Conservation (phyloP, 1,139 yeast genomes). For the Zygoascus meyerae region DNA sequence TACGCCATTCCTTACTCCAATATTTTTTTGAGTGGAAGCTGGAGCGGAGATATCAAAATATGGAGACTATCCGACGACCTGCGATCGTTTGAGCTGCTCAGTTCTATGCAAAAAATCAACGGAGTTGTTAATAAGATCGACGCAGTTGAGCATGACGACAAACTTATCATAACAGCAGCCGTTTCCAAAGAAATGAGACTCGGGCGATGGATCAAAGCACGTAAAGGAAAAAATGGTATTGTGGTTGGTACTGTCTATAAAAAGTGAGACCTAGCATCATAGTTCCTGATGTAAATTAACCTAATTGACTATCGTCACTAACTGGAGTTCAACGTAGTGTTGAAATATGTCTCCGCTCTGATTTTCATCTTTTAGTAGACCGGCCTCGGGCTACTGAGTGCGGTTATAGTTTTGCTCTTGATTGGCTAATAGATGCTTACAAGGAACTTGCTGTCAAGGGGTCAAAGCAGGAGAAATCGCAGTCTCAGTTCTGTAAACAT, state of each 20-base stretch:
- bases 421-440: no score
- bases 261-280: not conserved
- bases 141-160: constrained; percentile 50
- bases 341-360: no score
- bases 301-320: not conserved
- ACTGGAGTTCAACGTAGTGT: no score
- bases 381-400: no score
- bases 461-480: no score
- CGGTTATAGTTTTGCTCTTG: no score
- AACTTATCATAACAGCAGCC: constrained; percentile 56
- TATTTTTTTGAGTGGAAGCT: constrained; percentile 80
- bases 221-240: constrained; percentile 27
- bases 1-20: constrained; percentile 88
- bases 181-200: constrained; percentile 79
- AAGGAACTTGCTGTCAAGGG: no score
- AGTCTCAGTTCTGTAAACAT: no score
- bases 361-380: no score
- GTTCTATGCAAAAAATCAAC: constrained; percentile 50
- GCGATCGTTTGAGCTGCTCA: constrained; percentile 53
- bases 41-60: constrained; percentile 66
- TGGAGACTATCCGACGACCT: constrained; percentile 71
- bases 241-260: constrained; percentile 16
- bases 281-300: not conserved
- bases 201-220: constrained; percentile 64
- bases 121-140: constrained; percentile 73